phyloP scores from a whole-genome alignment of 2,329 filamentous ascomycete species.

The Endoconidiophora polonica region DNA sequence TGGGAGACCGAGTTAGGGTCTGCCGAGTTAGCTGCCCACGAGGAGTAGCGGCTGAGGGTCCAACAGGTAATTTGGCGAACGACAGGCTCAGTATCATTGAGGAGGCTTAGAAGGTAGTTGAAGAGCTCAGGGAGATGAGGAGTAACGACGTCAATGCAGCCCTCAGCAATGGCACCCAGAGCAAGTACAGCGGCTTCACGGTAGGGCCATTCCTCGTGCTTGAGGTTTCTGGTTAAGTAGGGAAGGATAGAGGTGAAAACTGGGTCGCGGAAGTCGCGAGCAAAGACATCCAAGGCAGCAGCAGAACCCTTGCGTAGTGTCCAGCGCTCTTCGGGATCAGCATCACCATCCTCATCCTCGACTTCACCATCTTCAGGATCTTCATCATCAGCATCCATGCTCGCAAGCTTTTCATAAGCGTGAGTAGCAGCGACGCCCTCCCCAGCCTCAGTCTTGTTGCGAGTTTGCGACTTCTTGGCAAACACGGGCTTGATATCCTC shows the following conservation, averaged over 20 bases:
- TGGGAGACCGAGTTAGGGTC: conserved; percentile 50
- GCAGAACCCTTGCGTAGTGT: conserved; percentile 94
- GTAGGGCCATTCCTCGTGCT: conserved; percentile 76
- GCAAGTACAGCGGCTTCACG: conserved; percentile 89
- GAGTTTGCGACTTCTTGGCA: conserved; percentile 49
- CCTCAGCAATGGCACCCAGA: conserved; percentile 84
- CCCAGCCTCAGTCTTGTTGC: conserved; percentile 34
- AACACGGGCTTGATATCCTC: conserved; percentile 90
- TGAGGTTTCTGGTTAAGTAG: conserved; percentile 79
- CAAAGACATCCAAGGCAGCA: conserved; percentile 84
- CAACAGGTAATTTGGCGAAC: conserved; percentile 96
- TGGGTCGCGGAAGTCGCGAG: conserved; percentile 69
- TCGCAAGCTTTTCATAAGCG: conserved; percentile 36
- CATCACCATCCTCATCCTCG: conserved; percentile 59
- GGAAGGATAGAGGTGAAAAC: conserved; percentile 88
- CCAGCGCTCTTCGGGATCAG: conserved; percentile 81
- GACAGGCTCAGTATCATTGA: conserved; percentile 73
- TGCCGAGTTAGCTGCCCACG: conserved; percentile 69
- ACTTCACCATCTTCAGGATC: conserved; percentile 79
- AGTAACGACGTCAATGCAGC: conserved; percentile 76
- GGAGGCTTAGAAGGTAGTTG: conserved; percentile 71
- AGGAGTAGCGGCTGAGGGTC: conserved; percentile 85
- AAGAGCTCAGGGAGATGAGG: conserved; percentile 84
- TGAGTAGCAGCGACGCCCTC: conserved; percentile 18
- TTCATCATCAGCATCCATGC: conserved; percentile 45